These are phyloP conservation scores for Neurospora sp. DNA, from an alignment of 2,329 filamentous ascomycete species.

Conservation along the genomic window DNA sequence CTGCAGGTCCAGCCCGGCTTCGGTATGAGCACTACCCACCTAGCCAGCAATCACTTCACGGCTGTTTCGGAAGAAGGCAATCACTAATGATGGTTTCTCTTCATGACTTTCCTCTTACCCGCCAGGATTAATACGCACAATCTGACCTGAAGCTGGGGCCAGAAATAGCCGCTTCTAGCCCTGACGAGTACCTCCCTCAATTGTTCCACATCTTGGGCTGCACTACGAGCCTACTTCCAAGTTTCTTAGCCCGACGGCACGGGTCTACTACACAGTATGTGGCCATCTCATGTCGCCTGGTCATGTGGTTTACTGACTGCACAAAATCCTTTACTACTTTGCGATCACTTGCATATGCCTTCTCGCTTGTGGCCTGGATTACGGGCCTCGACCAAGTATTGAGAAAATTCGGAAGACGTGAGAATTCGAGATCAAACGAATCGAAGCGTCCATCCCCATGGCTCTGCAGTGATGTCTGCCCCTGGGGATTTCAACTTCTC, in stretches of 20 bases:
- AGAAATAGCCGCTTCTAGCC: neutral
- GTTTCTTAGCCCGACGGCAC: neutral
- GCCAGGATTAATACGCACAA: neutral
- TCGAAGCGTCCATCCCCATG: neutral
- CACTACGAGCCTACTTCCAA: neutral
- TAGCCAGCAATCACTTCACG: neutral
- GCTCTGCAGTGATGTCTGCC: neutral
- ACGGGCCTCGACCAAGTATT: neutral
- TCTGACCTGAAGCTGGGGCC: neutral
- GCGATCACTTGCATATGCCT: neutral
- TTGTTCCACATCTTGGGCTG: neutral
- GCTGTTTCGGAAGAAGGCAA: neutral
- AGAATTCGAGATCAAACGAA: neutral
- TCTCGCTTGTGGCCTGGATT: neutral
- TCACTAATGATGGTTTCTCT: neutral
- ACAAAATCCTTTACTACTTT: neutral
- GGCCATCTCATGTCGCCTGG: neutral
- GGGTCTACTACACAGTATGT: neutral
- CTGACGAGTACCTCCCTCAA: neutral
- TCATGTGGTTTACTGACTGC: neutral
- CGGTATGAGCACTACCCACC: neutral
- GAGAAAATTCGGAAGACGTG: neutral
- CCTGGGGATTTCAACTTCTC: neutral
- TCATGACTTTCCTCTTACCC: neutral
- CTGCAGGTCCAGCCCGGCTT: neutral